Evolutionary conservation across 1,139 yeast species (phyloP), one percentile per base, ranked within the genome.

Genomic region (Blastobotrys serpentis): DNA sequence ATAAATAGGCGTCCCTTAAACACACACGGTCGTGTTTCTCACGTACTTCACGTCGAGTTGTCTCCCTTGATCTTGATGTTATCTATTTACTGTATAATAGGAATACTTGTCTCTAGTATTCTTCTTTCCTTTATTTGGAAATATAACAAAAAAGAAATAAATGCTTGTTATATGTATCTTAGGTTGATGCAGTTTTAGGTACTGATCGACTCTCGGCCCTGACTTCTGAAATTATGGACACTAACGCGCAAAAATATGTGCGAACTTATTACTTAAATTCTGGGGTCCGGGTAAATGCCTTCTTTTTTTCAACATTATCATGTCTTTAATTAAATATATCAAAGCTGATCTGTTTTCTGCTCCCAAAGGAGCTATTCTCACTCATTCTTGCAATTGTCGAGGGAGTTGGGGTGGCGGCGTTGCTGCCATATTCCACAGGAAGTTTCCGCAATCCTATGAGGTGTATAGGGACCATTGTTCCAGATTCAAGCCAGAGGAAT

Each of bases 351-450:
- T 84, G 10, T 82, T 84, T 55, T 58, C 68, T 14, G 72, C 75
- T 19, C 60, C 68, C 0, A 49, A 66, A 1, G 61, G 66, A 0
- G 68, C 77, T 0, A 65, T 82, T 2, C 66, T 80, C 8, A 84
- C 83, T 1, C 95, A 87, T 62, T 82, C 95, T 0, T 87, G 95
- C 61, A 87, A 87, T 60, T 82, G 89, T 47, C 71, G 74, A 29
- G 96, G 95, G 0, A 62, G 75, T 0, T 87, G 96, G 96, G 94
- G 95, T 2, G 92, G 86, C 0, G 96, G 96, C 0, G 78, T 87
- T 2, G 92, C 90, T 0, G 71, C 71, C 1, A 71, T 65, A 6
- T 80, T 85, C 61, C 71, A 71, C 30, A 54, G 57, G 23, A 62
- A 70, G 47, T 84, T 71, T 60, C 87, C 86, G 1, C 59, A 68